These are phyloP conservation scores for Russula foetens DNA, from an alignment of 768 basidiomycete genomes.

Conservation along the genomic window DNA sequence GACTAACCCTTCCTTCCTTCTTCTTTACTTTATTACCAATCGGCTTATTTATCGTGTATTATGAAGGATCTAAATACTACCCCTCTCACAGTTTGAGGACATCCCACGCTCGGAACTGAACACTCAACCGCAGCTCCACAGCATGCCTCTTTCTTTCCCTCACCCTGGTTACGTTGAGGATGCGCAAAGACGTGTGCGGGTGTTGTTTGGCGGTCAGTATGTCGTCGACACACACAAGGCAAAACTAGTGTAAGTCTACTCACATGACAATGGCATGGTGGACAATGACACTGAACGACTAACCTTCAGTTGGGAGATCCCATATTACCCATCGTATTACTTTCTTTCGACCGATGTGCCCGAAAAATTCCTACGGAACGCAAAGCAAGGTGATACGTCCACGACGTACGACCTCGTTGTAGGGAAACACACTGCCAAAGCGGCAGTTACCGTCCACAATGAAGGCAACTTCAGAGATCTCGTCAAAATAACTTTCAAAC, in stretches of 20 bases:
- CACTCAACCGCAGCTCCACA: background rate
- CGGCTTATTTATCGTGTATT: too few relatives aligned
- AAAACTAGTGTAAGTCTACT: constrained; percentile 46
- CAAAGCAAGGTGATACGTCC: constrained; percentile 25
- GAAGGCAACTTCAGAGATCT: constrained; percentile 38
- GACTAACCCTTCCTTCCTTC: too few relatives aligned
- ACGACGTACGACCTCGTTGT: constrained; percentile 41
- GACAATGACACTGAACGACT: background rate
- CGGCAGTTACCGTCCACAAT: constrained; percentile 32
- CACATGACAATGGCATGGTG: background rate
- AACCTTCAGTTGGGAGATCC: constrained; percentile 46
- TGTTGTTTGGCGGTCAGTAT: constrained; percentile 38
- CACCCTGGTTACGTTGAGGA: constrained; percentile 34
- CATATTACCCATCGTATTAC: constrained; percentile 47
- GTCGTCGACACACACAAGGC: constrained; percentile 49
- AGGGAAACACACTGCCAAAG: constrained; percentile 31
- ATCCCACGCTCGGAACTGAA: background rate
- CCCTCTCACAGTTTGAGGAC: background rate
- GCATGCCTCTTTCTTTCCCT: constrained; percentile 11
- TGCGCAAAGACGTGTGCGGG: constrained; percentile 43
- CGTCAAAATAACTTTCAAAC: constrained; percentile 40
- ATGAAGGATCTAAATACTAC: too few relatives aligned
- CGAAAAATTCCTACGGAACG: constrained; percentile 33
- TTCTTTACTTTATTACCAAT: too few relatives aligned
- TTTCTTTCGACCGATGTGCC: constrained; percentile 42